These are phyloP conservation scores for Diddensiella santjacobensis DNA, from an alignment of 805 yeast genomes.

Conservation along the genomic window DNA sequence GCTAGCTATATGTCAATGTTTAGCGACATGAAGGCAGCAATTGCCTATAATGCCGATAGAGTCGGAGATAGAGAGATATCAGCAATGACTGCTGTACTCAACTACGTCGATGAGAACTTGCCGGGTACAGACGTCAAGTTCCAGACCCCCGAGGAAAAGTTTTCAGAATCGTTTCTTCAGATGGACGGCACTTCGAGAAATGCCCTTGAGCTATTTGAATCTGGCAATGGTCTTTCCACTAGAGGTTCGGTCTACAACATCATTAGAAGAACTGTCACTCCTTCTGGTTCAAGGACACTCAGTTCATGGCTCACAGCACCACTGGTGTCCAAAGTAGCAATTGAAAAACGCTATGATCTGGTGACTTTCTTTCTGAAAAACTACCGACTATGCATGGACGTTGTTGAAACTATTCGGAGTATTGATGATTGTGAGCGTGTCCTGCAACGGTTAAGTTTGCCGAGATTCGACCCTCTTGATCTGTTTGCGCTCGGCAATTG, in stretches of 20 bases:
- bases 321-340: conserved; percentile 52
- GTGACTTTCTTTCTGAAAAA: conserved; percentile 43
- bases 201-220: conserved; percentile 58
- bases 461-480: conserved; percentile 44
- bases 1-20: conserved; percentile 41
- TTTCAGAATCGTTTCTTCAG: conserved; percentile 54
- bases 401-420: conserved; percentile 57
- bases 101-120: conserved; percentile 68
- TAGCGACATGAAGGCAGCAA: conserved; percentile 28
- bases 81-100: conserved; percentile 59
- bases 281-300: conserved; percentile 76
- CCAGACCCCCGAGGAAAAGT: conserved; percentile 60
- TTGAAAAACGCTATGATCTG: conserved; percentile 51
- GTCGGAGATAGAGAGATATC: conserved; percentile 41
- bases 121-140: conserved; percentile 64
- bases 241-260: conserved; percentile 70
- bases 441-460: conserved; percentile 36
- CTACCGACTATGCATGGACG: conserved; percentile 50
- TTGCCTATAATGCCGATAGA: conserved; percentile 21
- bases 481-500: conserved; percentile 44
- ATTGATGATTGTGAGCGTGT: conserved; percentile 42
- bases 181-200: conserved; percentile 55
- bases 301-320: conserved; percentile 84
- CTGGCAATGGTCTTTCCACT: conserved; percentile 41
- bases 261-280: conserved; percentile 69